Percentiles rank a stretch among this genome's conserved stretches.
phyloP scores from a whole-genome alignment of 2,329 filamentous ascomycete species.

The Phialophora chinensis region DNA sequence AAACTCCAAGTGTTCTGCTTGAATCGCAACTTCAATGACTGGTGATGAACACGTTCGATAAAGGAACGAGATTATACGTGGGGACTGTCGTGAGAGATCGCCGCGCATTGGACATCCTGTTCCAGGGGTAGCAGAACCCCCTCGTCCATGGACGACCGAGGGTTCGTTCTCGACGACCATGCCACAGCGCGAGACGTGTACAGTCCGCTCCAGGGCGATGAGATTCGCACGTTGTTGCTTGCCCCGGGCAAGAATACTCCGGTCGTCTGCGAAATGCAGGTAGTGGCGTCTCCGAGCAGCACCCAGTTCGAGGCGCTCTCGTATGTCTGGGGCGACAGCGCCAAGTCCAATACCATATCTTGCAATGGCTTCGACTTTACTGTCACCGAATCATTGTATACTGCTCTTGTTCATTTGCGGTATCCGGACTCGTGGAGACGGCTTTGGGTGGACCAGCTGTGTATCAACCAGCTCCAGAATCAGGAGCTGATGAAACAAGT shows the following conservation, averaged over 20 bases:
- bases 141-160: slow-evolving; percentile 26
- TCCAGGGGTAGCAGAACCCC: background rate
- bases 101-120: background rate
- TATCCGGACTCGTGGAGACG: slow-evolving; percentile 28
- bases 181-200: slow-evolving; percentile 28
- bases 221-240: slow-evolving; percentile 29
- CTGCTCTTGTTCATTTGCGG: slow-evolving; percentile 23
- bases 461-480: slow-evolving; percentile 28
- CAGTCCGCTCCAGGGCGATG: slow-evolving; percentile 19
- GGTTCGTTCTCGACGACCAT: slow-evolving; percentile 26
- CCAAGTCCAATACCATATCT: slow-evolving; percentile 16
- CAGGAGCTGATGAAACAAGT: slow-evolving; percentile 28
- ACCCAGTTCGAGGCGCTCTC: slow-evolving; percentile 31
- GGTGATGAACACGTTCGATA: background rate
- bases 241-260: slow-evolving; percentile 25
- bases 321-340: slow-evolving; percentile 35
- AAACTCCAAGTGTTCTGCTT: background rate
- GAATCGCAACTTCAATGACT: too few species aligned
- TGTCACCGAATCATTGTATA: slow-evolving; percentile 30
- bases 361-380: slow-evolving; percentile 31
- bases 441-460: slow-evolving; percentile 33
- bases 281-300: slow-evolving; percentile 21
- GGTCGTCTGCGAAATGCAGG: slow-evolving; percentile 27
- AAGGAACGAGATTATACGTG: background rate
- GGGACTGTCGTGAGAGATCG: background rate